Conservation (phyloP, 371 early-diverging fungal species). For the Apophysomyces sp. region DNA sequence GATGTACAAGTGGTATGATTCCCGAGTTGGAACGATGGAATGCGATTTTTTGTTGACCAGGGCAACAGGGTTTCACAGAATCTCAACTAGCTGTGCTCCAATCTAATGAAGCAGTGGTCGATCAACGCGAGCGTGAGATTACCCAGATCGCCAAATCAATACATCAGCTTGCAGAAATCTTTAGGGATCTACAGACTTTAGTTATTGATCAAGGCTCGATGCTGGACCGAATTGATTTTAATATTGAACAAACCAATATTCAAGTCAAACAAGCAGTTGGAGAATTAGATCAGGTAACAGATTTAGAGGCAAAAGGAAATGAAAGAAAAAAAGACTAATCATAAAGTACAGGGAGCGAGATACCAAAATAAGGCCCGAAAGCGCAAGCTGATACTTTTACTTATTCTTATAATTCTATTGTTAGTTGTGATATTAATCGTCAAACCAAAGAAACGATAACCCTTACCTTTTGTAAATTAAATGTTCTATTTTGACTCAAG, state of each 20-base stretch:
- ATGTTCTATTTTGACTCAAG: slow-evolving; percentile 2
- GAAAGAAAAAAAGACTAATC: not conserved
- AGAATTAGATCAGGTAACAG: slow-evolving; percentile 85
- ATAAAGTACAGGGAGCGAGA: slow-evolving; percentile 43
- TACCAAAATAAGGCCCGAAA: slow-evolving; percentile 69
- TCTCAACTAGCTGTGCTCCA: slow-evolving; percentile 78
- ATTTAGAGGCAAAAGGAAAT: not conserved
- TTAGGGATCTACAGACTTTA: slow-evolving; percentile 89
- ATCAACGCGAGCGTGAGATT: slow-evolving; percentile 88
- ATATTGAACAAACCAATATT: slow-evolving; percentile 83
- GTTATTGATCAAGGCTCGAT: slow-evolving; percentile 97
- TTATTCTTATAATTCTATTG: slow-evolving; percentile 59
- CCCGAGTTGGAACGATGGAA: no score
- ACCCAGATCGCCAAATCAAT: slow-evolving; percentile 93
- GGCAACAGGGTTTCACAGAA: slow-evolving; percentile 77
- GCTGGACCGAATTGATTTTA: slow-evolving; percentile 96
- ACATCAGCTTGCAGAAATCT: slow-evolving; percentile 85
- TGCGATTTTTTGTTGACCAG: not conserved
- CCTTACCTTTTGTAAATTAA: slow-evolving; percentile 1
- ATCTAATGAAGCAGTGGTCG: slow-evolving; percentile 68
- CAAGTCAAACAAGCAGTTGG: slow-evolving; percentile 83
- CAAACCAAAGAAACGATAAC: slow-evolving; percentile 49
- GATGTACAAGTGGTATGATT: slow-evolving; percentile 47
- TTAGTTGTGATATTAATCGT: slow-evolving; percentile 65
- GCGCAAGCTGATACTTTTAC: slow-evolving; percentile 61